phyloP scores from a whole-genome alignment of 495 filamentous ascomycete genomes.

The Apodospora peruviana region DNA sequence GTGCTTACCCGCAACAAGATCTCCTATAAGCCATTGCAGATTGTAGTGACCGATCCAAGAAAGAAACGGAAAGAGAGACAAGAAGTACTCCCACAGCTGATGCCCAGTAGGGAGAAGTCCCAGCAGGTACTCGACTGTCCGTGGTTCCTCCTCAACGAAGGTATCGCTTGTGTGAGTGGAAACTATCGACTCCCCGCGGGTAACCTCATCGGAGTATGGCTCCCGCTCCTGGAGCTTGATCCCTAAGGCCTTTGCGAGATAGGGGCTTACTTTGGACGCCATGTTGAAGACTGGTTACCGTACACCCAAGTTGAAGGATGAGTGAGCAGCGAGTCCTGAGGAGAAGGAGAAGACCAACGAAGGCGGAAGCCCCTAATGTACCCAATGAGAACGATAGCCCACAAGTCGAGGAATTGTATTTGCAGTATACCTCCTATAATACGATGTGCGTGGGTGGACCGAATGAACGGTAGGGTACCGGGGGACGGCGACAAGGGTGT shows the following conservation, averaged over 20 bases:
- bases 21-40: slow-evolving; percentile 77
- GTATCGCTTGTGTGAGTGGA: slow-evolving; percentile 70
- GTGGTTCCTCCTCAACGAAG: slow-evolving; percentile 81
- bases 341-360: slow-evolving; percentile 1
- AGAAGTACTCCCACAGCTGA: slow-evolving; percentile 53
- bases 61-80: slow-evolving; percentile 77
- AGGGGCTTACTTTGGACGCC: slow-evolving; percentile 58
- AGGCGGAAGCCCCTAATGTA: background rate
- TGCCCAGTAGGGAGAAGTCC: slow-evolving; percentile 52
- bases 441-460: background rate
- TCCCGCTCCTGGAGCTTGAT: slow-evolving; percentile 75
- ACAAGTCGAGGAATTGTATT: background rate
- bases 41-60: slow-evolving; percentile 90
- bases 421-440: background rate
- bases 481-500: too few relatives aligned
- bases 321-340: background rate
- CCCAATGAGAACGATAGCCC: background rate
- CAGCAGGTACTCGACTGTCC: slow-evolving; percentile 62
- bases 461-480: too few relatives aligned
- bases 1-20: slow-evolving; percentile 77
- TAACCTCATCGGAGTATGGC: slow-evolving; percentile 49
- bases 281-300: slow-evolving; percentile 5
- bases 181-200: slow-evolving; percentile 71
- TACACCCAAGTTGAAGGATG: background rate
- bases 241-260: slow-evolving; percentile 71